phyloP scores from a whole-genome alignment of 495 filamentous ascomycete species.

The Trichocladium antarcticum region DNA sequence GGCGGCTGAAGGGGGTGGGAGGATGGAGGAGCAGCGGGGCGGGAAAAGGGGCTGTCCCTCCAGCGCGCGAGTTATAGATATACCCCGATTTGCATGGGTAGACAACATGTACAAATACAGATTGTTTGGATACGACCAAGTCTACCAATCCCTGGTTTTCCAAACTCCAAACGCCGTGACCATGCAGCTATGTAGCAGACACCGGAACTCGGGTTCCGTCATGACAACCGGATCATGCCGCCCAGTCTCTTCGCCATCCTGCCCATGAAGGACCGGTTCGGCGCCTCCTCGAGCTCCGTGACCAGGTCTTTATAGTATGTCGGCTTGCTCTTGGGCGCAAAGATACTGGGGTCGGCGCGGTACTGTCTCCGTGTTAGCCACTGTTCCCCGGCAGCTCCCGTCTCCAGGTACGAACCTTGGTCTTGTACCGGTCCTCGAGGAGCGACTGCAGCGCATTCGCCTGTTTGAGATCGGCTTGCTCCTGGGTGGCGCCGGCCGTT shows the following conservation, averaged over 20 bases:
- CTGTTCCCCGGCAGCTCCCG: too few relatives aligned
- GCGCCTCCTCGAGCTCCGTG: conserved; percentile 61
- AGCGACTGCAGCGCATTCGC: conserved; percentile 66
- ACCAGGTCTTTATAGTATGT: conserved; percentile 64
- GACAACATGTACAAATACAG: neutral
- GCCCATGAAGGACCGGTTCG: conserved; percentile 47
- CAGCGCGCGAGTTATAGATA: conserved; percentile 1
- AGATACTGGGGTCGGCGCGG: conserved; percentile 47
- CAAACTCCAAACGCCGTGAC: conserved; percentile 15
- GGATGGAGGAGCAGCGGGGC: too few relatives aligned
- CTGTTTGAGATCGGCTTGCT: conserved; percentile 39
- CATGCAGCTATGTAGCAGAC: conserved; percentile 15
- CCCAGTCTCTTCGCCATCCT: conserved; percentile 47
- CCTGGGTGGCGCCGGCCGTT: conserved; percentile 14
- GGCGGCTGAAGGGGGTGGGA: neutral
- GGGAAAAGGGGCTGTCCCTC: too few relatives aligned
- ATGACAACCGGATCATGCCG: conserved; percentile 52
- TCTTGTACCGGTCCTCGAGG: conserved; percentile 60
- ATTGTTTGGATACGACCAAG: neutral
- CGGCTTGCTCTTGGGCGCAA: conserved; percentile 63
- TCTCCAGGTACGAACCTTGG: conserved; percentile 33
- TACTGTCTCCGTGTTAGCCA: conserved; percentile 38
- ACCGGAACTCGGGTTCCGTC: neutral
- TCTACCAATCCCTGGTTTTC: neutral
- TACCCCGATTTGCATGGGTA: conserved; percentile 8